A percentile compares a stretch with the other conserved stretches of the same genome.
Conservation (phyloP, 164 flowering plant genomes). For the Protea cynaroides region DNA sequence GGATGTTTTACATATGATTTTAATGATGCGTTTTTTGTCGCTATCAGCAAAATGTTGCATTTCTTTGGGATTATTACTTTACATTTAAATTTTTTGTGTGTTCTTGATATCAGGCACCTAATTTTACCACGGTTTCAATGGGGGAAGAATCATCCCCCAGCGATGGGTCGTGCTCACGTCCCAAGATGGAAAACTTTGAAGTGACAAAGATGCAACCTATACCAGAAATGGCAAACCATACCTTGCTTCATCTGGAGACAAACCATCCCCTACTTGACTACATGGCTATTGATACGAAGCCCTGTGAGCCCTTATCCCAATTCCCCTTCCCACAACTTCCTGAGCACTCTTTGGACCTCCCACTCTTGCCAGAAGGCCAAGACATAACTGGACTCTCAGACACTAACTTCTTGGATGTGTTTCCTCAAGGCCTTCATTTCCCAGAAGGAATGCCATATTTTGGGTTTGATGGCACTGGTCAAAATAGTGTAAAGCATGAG, state of each 20-base stretch:
- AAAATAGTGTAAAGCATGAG: constrained; percentile 4
- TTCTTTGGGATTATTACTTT: too few species aligned
- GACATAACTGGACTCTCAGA: constrained; percentile 33
- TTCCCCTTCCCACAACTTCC: constrained; percentile 17
- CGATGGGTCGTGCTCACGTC: constrained; percentile 24
- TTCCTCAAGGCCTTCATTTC: constrained; percentile 16
- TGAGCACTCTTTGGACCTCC: constrained; percentile 21
- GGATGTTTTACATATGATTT: too few species aligned
- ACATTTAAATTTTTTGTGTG: not conserved
- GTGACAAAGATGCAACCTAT: constrained; percentile 32
- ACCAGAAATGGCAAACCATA: constrained; percentile 29
- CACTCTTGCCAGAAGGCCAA: constrained; percentile 30
- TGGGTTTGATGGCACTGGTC: constrained; percentile 10
- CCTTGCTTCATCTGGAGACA: constrained; percentile 13
- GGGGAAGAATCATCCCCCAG: constrained; percentile 32
- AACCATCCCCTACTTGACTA: constrained; percentile 10
- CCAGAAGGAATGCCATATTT: constrained; percentile 13
- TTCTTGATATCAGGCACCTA: constrained; percentile 28
- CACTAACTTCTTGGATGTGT: constrained; percentile 29
- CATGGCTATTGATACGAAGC: constrained; percentile 9
- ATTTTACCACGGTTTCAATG: constrained; percentile 16
- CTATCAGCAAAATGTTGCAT: too few species aligned
- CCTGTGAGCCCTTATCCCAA: constrained; percentile 9
- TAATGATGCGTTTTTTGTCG: too few species aligned
- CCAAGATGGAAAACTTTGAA: constrained; percentile 21